Percentiles rank a stretch among this genome's conserved stretches.
These are phyloP conservation scores for Adiantum capillusveneris DNA, from an alignment of 75 land plant genomes.

Conservation along the genomic window DNA sequence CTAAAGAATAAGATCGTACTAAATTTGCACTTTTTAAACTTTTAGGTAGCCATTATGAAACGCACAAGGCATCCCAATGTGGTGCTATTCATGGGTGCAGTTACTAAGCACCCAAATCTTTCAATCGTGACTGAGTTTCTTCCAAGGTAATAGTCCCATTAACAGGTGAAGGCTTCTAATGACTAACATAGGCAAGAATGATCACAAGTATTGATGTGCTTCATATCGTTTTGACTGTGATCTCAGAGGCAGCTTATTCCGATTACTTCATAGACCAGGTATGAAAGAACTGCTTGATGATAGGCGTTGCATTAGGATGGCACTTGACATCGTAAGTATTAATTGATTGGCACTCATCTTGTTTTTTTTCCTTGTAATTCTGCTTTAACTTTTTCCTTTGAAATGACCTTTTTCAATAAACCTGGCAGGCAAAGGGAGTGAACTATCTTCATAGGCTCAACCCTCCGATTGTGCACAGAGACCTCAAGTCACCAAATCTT, in stretches of 20 bases:
- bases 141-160: conserved; percentile 64
- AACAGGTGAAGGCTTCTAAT: too few species aligned
- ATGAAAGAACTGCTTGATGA: conserved; percentile 63
- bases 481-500: conserved; percentile 23
- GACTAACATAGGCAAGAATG: too few species aligned
- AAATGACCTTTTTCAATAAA: too few species aligned
- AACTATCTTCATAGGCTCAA: conserved; percentile 49
- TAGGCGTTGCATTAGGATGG: conserved; percentile 72
- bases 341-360: not conserved
- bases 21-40: too few species aligned
- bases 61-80: conserved; percentile 85
- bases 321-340: conserved; percentile 75
- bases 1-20: too few species aligned
- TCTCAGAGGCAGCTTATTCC: conserved; percentile 74
- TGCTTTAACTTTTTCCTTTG: not conserved
- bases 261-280: conserved; percentile 61
- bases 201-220: not conserved
- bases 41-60: conserved; percentile 82
- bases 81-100: conserved; percentile 93
- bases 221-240: conserved; percentile 1
- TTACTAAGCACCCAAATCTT: conserved; percentile 68
- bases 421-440: conserved; percentile 97
- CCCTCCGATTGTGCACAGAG: conserved; percentile 21
- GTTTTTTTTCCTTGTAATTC: not conserved
- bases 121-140: conserved; percentile 89